Evolutionary conservation across 345 rosid genomes (phyloP), one percentile per base, ranked within the genome.

Genomic region (Arabidopsis thaliana): DNA sequence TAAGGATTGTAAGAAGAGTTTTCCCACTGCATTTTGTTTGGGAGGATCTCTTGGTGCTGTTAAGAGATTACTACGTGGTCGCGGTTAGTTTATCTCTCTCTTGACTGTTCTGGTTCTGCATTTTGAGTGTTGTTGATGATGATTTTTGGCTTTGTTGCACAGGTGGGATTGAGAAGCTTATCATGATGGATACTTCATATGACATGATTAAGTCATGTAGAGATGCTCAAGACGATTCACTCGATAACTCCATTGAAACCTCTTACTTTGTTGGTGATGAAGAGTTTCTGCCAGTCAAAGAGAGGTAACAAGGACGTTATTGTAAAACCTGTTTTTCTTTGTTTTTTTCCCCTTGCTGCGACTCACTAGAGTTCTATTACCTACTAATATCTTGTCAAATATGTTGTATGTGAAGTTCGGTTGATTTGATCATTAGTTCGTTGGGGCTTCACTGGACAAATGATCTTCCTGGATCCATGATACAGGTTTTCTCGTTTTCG

Each of bases 391-490:
- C 60, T 36, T 69, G 56, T 79, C 32, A 38, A 9, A n/a, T 52
- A n/a, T 52, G 48, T 79, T 71, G 60, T 70, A 2, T 74, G 37
- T 52, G 69, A 87, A 95, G 99, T 83, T 95, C 99, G 16, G 80
- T 95, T 76, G 99, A 95, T 85, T 78, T 92, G 85, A 87, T 89
- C 63, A 82, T 95, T 68, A 92, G 96, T 79, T 89, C 93, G 69
- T 79, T 95, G 83, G 99, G 99, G 61, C 96, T 95, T 60, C 99
- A 95, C 42, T 95, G 99, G 98, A 92, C 98, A 60, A 95, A 95
- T 81, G 99, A 95, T 85, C 96, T 95, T 75, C 99, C 96, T 14
- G 99, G 99, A 65, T 85, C 99, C 67, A 90, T 95, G 99, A 95
- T 92, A 67, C 98, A 95, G 91, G 97, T 90, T 41, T 38, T 13